phyloP scores from a whole-genome alignment of 2,329 filamentous ascomycete species.

The Samsoniella hepiali region DNA sequence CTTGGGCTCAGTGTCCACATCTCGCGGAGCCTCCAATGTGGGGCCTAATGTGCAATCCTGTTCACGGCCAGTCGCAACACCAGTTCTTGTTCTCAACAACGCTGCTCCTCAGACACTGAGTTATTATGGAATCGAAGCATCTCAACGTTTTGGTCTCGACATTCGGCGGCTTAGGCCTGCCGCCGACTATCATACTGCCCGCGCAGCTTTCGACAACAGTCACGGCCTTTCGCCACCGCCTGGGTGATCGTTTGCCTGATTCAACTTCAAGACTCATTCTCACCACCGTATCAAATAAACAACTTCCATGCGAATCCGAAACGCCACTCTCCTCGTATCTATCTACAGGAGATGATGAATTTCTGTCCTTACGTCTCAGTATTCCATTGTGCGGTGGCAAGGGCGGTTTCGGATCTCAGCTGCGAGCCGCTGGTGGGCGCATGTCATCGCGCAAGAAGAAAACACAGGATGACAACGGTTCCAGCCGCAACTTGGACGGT shows the following conservation, averaged over 20 bases:
- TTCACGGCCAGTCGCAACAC: background rate
- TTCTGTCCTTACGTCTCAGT: slow-evolving; percentile 79
- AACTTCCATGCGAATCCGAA: slow-evolving; percentile 55
- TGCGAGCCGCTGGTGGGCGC: slow-evolving; percentile 92
- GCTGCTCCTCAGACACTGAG: background rate
- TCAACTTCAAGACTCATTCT: slow-evolving; percentile 64
- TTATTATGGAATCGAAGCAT: slow-evolving; percentile 52
- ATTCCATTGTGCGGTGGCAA: slow-evolving; percentile 86
- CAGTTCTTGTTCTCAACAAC: background rate
- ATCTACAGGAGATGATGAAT: slow-evolving; percentile 53
- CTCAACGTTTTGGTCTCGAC: slow-evolving; percentile 83
- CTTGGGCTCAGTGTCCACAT: background rate
- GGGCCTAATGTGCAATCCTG: background rate
- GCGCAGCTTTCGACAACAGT: slow-evolving; percentile 63
- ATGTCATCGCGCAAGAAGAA: slow-evolving; percentile 96
- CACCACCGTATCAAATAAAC: slow-evolving; percentile 76
- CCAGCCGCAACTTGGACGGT: slow-evolving; percentile 89
- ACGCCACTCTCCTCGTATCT: slow-evolving; percentile 61
- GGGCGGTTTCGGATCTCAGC: slow-evolving; percentile 94
- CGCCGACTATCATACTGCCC: slow-evolving; percentile 77
- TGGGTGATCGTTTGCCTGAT: slow-evolving; percentile 60
- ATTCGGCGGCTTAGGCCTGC: slow-evolving; percentile 78
- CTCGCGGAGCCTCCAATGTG: background rate
- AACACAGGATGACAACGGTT: slow-evolving; percentile 80
- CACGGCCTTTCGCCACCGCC: slow-evolving; percentile 60